A percentile compares a stretch with the other conserved stretches of the same genome.
Evolutionary conservation across 192 early-diverging fungal genomes (phyloP).

Genomic region (Umbelopsis vinacea): DNA sequence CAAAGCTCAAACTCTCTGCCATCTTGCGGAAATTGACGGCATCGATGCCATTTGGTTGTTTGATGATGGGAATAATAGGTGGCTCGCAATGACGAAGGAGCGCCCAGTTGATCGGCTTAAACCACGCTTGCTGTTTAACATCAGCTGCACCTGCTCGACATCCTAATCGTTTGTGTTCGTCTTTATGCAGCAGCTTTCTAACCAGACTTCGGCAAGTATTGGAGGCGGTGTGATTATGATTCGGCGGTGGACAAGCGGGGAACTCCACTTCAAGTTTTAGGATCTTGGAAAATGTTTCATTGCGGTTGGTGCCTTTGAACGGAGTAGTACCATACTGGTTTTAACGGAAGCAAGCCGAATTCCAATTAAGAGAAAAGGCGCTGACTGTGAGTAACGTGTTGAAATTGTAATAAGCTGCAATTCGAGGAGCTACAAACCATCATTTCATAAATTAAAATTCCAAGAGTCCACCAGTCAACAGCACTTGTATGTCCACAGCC

Average conservation of each 20-base stretch:
- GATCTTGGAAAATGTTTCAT: slow-evolving; percentile 89
- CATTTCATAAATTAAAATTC: slow-evolving; percentile 98
- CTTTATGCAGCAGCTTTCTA: slow-evolving; percentile 85
- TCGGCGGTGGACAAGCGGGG: slow-evolving; percentile 46
- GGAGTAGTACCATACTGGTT: slow-evolving; percentile 86
- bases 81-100: slow-evolving; percentile 83
- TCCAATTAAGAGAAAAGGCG: no score
- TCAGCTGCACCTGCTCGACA: slow-evolving; percentile 89
- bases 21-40: slow-evolving; percentile 72
- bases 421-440: slow-evolving; percentile 51
- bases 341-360: background rate
- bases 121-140: slow-evolving; percentile 91
- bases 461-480: slow-evolving; percentile 99
- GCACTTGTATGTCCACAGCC: slow-evolving; percentile 91
- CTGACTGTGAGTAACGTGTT: no score
- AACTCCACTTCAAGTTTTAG: slow-evolving; percentile 82
- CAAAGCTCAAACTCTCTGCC: slow-evolving; percentile 65
- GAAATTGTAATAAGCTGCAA: background rate
- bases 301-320: slow-evolving; percentile 93
- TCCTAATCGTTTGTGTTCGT: slow-evolving; percentile 87
- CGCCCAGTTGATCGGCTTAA: slow-evolving; percentile 92
- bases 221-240: background rate
- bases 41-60: slow-evolving; percentile 61
- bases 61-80: slow-evolving; percentile 75
- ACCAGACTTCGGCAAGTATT: slow-evolving; percentile 74